phyloP scores from a whole-genome alignment of 805 yeast genomes.

The Candida ipomoeae region DNA sequence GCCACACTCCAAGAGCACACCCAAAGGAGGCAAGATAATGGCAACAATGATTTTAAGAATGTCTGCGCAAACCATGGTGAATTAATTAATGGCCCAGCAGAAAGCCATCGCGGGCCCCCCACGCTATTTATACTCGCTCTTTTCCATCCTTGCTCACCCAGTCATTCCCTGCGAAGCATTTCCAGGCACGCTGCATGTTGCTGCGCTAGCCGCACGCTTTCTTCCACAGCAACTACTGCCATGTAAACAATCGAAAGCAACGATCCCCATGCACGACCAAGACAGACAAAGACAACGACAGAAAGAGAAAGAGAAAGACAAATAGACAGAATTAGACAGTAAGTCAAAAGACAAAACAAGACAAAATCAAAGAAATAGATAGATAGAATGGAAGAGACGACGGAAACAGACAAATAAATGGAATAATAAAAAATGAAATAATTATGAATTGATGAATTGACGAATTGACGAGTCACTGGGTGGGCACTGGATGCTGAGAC shows the following conservation, averaged over 20 bases:
- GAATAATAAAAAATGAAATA: too few relatives aligned
- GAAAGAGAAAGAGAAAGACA: too few relatives aligned
- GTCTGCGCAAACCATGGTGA: constrained; percentile 43
- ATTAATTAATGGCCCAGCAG: too few relatives aligned
- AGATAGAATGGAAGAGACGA: too few relatives aligned
- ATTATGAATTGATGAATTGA: too few relatives aligned
- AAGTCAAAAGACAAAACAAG: too few relatives aligned
- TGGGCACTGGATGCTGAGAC: too few relatives aligned
- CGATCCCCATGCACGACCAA: neutral
- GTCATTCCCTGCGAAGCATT: constrained; percentile 1
- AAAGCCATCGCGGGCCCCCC: neutral
- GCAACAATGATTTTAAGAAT: constrained; percentile 51
- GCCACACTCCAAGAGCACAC: constrained; percentile 59
- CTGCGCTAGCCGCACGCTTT: neutral
- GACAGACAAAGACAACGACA: too few relatives aligned
- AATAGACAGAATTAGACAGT: too few relatives aligned
- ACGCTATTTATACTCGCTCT: neutral
- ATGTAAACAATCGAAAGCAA: neutral
- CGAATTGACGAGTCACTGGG: too few relatives aligned
- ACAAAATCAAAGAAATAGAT: too few relatives aligned
- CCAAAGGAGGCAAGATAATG: constrained; percentile 55
- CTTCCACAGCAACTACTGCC: neutral
- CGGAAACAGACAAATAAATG: too few relatives aligned
- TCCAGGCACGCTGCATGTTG: constrained; percentile 1
- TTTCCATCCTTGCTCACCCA: constrained; percentile 1